These are phyloP conservation scores for Solanum dulcamara DNA, from an alignment of 257 asterid genomes.

Conservation along the genomic window DNA sequence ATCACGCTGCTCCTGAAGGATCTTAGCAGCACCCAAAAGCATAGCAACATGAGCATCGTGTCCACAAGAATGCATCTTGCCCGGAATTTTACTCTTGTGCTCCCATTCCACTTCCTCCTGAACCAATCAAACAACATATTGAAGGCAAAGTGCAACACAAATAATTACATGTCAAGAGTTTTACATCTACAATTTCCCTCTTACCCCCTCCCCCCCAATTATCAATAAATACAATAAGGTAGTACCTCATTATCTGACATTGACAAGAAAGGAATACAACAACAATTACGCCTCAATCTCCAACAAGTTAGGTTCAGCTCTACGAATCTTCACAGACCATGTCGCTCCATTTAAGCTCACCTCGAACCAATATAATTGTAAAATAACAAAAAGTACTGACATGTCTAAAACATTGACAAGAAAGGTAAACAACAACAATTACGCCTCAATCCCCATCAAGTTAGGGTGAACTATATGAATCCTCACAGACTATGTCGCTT, in stretches of 20 bases:
- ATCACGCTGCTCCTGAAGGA: constrained; percentile 35
- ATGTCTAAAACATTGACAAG: neutral
- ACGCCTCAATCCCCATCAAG: neutral
- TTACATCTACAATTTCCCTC: neutral
- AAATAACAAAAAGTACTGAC: neutral
- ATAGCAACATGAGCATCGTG: constrained; percentile 71
- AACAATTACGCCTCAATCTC: neutral
- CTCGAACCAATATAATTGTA: neutral
- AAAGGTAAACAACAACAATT: neutral
- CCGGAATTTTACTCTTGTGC: constrained; percentile 58
- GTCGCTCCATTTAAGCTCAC: neutral
- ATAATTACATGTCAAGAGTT: neutral
- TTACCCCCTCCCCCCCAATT: neutral
- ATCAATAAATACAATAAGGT: neutral
- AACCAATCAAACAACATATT: neutral
- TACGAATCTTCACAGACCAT: neutral
- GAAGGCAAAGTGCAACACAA: neutral
- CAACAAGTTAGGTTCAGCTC: neutral
- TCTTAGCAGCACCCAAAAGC: constrained; percentile 71
- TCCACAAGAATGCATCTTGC: constrained; percentile 79
- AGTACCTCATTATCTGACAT: neutral
- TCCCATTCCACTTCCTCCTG: constrained; percentile 69
- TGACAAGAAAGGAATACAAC: neutral
- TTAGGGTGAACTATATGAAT: neutral
- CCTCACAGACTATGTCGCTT: neutral